A percentile compares a stretch with the other conserved stretches of the same genome.
Evolutionary conservation across 805 yeast species (phyloP).

Genomic region (Isabelozyma rhagii): DNA sequence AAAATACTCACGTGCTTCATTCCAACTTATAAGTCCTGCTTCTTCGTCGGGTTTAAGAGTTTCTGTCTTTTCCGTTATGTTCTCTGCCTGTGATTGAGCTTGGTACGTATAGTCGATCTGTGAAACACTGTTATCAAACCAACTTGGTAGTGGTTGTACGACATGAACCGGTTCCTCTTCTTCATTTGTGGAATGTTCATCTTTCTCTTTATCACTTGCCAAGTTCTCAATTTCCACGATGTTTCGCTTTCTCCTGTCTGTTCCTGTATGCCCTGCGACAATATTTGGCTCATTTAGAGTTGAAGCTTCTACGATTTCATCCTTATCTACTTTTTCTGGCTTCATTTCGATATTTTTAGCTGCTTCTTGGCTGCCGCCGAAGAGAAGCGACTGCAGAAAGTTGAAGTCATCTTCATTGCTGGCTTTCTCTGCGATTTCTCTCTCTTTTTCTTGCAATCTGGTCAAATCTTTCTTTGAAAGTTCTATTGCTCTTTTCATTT

Average conservation of each 20-base stretch:
- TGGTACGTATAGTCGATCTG: conserved; percentile 1
- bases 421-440: conserved; percentile 4
- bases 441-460: conserved; percentile 22
- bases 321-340: conserved; percentile 1
- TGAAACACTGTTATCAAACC: conserved; percentile 22
- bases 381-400: not conserved
- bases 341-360: not conserved
- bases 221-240: conserved; percentile 15
- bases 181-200: conserved; percentile 1
- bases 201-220: conserved; percentile 1
- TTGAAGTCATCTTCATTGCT: not conserved
- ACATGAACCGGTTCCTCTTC: not conserved
- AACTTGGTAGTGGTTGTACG: conserved; percentile 21
- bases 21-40: conserved; percentile 51
- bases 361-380: conserved; percentile 1
- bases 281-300: no score
- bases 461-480: conserved; percentile 43
- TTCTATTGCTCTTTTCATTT: conserved; percentile 46
- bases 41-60: conserved; percentile 28
- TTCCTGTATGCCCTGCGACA: not conserved
- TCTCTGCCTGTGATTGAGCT: not conserved
- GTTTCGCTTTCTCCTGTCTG: conserved; percentile 9
- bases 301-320: conserved; percentile 3
- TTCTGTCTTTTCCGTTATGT: not conserved
- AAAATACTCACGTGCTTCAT: conserved; percentile 38